A percentile compares a stretch with the other conserved stretches of the same genome.
phyloP scores from a whole-genome alignment of 2,329 filamentous ascomycete species.

The Ramichloridium luteum region DNA sequence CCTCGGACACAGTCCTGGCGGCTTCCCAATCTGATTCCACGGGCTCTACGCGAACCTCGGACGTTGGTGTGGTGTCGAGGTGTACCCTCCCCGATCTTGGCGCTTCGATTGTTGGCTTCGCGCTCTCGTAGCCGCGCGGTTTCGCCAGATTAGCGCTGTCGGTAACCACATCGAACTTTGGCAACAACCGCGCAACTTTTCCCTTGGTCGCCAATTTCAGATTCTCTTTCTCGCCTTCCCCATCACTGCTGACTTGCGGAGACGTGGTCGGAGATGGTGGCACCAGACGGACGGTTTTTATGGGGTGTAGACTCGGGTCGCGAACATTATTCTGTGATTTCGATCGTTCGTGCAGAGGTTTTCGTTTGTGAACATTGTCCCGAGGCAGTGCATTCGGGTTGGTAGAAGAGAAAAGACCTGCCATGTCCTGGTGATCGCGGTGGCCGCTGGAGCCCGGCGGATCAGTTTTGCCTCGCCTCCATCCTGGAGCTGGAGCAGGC shows the following conservation, averaged over 20 bases:
- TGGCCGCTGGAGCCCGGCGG: too few species aligned
- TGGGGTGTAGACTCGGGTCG: constrained; percentile 4
- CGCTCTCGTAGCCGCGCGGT: constrained; percentile 17
- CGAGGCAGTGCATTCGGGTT: too few species aligned
- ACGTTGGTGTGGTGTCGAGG: constrained; percentile 15
- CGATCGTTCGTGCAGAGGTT: constrained; percentile 18
- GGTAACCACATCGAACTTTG: constrained; percentile 6
- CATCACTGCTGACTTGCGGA: constrained; percentile 5
- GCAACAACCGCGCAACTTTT: constrained; percentile 9
- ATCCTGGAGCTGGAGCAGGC: too few species aligned
- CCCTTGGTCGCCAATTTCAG: constrained; percentile 6
- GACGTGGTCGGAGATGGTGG: constrained; percentile 15
- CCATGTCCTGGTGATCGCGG: constrained; percentile 1
- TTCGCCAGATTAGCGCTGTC: too few species aligned
- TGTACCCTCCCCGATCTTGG: constrained; percentile 13
- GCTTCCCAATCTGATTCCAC: constrained; percentile 17
- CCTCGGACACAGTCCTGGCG: constrained; percentile 17
- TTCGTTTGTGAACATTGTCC: too few species aligned
- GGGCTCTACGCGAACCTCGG: constrained; percentile 12
- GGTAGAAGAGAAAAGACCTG: background rate
- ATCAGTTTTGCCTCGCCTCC: too few species aligned
- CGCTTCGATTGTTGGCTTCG: constrained; percentile 17
- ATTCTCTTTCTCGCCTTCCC: constrained; percentile 10
- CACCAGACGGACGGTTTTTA: constrained; percentile 24
- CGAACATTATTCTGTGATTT: constrained; percentile 16